A percentile compares a stretch with the other conserved stretches of the same genome.
Evolutionary conservation across 2,329 filamentous ascomycete genomes (phyloP).

Genomic region (Stachybotrys chlorohalonatus): DNA sequence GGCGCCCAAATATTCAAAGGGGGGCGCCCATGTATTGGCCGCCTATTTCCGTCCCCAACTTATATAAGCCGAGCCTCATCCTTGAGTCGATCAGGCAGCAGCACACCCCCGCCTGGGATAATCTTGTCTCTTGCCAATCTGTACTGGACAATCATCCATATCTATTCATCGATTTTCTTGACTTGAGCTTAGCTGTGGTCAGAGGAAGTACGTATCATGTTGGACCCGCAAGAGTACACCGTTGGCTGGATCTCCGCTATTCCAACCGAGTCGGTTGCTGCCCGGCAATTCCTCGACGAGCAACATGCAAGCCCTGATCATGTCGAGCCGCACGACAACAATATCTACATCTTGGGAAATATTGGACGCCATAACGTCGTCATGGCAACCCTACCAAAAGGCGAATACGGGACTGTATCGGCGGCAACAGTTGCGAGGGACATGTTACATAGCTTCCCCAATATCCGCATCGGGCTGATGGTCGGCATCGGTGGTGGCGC

Average conservation of each 20-base stretch:
- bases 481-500: conserved; percentile 26
- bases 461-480: conserved; percentile 19
- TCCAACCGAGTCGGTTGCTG: conserved; percentile 24
- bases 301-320: conserved; percentile 12
- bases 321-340: conserved; percentile 8
- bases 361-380: conserved; percentile 26
- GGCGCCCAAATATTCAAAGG: too few species aligned
- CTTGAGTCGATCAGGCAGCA: too few species aligned
- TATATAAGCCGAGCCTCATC: too few species aligned
- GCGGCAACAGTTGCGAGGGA: conserved; percentile 15
- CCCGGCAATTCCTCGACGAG: conserved; percentile 28
- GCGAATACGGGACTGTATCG: conserved; percentile 13
- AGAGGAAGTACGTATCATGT: background rate
- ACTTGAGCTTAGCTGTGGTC: too few species aligned
- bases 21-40: too few species aligned
- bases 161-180: too few species aligned
- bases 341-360: conserved; percentile 20
- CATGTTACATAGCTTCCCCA: conserved; percentile 19
- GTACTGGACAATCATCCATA: too few species aligned
- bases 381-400: conserved; percentile 16
- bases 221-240: conserved; percentile 17
- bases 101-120: too few species aligned
- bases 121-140: too few species aligned
- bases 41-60: too few species aligned
- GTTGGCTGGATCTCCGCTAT: conserved; percentile 36